Percentiles rank a stretch among this genome's conserved stretches.
Conservation (phyloP, 2,329 filamentous ascomycete genomes). For the Aurifilum marmelostoma region DNA sequence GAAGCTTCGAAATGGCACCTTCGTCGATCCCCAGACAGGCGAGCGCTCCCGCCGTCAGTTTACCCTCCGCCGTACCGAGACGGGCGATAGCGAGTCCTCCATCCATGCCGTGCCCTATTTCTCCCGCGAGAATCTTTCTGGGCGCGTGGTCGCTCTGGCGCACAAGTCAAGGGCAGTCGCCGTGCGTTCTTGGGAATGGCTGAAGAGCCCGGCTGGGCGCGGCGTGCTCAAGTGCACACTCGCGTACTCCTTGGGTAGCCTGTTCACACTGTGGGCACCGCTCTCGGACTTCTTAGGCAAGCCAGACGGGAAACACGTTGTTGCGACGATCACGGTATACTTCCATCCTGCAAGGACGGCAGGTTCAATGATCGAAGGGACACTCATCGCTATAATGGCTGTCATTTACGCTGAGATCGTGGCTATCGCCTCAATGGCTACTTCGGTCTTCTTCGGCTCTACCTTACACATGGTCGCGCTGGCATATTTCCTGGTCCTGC, state of each 20-base stretch:
- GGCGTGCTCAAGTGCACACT: conserved; percentile 89
- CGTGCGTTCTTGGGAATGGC: conserved; percentile 58
- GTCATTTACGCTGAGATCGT: conserved; percentile 78
- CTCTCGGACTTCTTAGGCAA: conserved; percentile 76
- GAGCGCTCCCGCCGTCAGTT: conserved; percentile 81
- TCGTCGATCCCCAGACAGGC: conserved; percentile 84
- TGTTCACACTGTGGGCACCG: conserved; percentile 80
- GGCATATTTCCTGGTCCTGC: conserved; percentile 77
- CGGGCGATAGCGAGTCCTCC: conserved; percentile 32
- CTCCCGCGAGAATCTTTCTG: conserved; percentile 41
- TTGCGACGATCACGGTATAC: conserved; percentile 91
- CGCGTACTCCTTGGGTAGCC: conserved; percentile 83
- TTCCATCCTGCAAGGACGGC: conserved; percentile 87
- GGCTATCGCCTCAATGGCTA: conserved; percentile 84
- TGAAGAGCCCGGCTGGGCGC: conserved; percentile 72
- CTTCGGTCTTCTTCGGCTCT: conserved; percentile 76
- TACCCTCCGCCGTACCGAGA: conserved; percentile 64
- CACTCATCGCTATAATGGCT: conserved; percentile 74
- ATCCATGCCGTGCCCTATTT: conserved; percentile 41
- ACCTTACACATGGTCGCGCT: conserved; percentile 67
- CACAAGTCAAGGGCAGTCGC: conserved; percentile 45
- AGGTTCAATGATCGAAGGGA: conserved; percentile 88
- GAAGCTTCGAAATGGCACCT: conserved; percentile 83
- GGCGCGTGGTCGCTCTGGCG: conserved; percentile 40
- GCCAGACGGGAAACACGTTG: conserved; percentile 90